Base-by-base conservation (phyloP, 2,329 filamentous ascomycete species). In the Monosporascus sp. region DNA sequence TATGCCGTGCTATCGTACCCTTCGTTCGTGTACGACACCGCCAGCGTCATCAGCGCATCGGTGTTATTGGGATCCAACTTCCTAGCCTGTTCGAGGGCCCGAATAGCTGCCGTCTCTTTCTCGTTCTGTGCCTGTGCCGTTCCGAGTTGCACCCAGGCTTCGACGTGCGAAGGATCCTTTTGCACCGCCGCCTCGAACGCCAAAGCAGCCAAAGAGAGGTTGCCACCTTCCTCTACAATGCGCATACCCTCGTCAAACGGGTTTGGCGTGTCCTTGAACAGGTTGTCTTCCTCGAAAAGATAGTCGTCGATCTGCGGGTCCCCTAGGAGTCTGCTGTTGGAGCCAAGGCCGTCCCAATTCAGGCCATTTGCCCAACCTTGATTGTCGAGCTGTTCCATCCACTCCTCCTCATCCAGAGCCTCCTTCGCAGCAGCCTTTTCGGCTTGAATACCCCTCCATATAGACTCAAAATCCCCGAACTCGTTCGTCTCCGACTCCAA, bases 1-100 rank as follows among this genome's bases (percentile, higher is more conserved):
- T 97, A 99, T 47, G 94, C 93, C 20, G 92, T 96, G 66, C 89
- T 93, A 72, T 99, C 94, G 73, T 97, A 99, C 57, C 93, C 94
- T 74, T 99, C 94, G 73, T 99, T 99, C 47, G 94, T 99, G 72
- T 99, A 99, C 5, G 90, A 96, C 20, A 99, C 93, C 15, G 93
- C 91, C 50, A 99, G 77, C 1, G 90, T 92, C 93, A 99, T 97
- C 46, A 99, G 80, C 1, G 92, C 93, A 55, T 89, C 83, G 20
- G 95, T 80, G 67, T 96, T 97, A 64, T 84, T 86, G 1, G 91
- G 87, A 63, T 97, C 92, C 27, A 94, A 78, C 70, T 92, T 93
- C 58, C 97, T 75, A 1, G 93, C 91, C 68, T 94, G 89, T 71
- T 97, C 93, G 55, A 97, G 78, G 3, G 94, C 94, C 37, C 94